Conservation (phyloP, 768 basidiomycete genomes). For the Mycena latifolia region DNA sequence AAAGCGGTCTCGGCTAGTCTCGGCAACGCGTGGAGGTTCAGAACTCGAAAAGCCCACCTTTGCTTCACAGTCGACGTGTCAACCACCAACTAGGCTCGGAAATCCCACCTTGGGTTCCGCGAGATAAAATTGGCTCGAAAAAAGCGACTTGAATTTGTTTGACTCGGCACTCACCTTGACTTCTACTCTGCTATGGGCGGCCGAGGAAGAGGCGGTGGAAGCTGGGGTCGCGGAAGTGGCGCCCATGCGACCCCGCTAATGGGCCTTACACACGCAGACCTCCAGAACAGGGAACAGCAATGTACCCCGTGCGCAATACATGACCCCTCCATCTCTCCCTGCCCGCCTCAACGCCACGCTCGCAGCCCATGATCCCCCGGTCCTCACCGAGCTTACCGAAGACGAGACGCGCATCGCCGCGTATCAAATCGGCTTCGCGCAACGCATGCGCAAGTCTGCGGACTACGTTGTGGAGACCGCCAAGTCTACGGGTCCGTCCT, state of each 20-base stretch:
- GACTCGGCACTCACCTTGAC: conserved; percentile 6
- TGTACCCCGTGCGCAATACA: conserved; percentile 80
- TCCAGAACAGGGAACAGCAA: conserved; percentile 79
- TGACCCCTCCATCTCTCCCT: conserved; percentile 32
- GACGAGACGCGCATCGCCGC: conserved; percentile 77
- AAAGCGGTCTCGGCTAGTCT: no score
- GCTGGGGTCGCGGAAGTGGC: conserved; percentile 51
- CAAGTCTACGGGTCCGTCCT: conserved; percentile 67
- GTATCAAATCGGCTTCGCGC: conserved; percentile 74
- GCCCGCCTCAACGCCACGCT: conserved; percentile 37
- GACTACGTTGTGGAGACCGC: conserved; percentile 82
- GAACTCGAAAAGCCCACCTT: no score
- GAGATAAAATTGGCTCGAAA: no score
- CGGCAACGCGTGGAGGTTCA: no score
- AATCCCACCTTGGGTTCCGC: no score
- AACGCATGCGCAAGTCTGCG: conserved; percentile 74
- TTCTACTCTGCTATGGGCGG: conserved; percentile 44
- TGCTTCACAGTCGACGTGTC: no score
- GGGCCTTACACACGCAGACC: conserved; percentile 85
- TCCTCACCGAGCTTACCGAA: conserved; percentile 72
- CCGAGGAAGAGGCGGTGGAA: conserved; percentile 74
- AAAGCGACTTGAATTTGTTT: background rate
- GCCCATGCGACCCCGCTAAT: conserved; percentile 69
- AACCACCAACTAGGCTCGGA: no score
- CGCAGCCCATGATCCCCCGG: conserved; percentile 77